phyloP scores from a whole-genome alignment of 768 basidiomycete species.

The Macrolepiota albuminosa region DNA sequence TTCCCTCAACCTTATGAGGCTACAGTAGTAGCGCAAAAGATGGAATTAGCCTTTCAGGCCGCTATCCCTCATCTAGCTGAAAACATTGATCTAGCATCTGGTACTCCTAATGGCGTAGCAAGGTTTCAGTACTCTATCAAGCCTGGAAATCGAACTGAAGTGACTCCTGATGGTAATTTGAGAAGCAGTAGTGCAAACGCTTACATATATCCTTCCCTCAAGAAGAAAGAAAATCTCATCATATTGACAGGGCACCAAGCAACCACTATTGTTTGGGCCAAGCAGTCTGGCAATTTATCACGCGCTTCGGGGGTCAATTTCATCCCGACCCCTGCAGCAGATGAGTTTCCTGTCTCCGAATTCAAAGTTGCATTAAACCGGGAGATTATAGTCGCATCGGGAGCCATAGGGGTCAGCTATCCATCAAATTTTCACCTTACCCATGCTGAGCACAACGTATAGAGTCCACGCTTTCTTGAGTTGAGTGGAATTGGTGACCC shows the following conservation, averaged over 20 bases:
- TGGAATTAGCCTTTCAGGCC: neutral
- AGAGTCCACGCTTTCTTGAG: constrained; percentile 14
- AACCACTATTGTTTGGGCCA: constrained; percentile 7
- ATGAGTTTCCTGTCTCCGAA: neutral
- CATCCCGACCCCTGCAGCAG: neutral
- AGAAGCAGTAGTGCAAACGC: constrained; percentile 14
- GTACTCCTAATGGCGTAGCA: constrained; percentile 12
- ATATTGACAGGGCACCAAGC: constrained; percentile 13
- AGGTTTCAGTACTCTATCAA: constrained; percentile 15
- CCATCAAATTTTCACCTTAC: neutral
- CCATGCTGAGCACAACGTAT: neutral
- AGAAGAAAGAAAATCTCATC: constrained; percentile 7
- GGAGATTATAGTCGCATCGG: constrained; percentile 12
- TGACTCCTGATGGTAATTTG: constrained; percentile 9
- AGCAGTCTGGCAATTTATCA: neutral
- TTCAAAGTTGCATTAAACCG: neutral
- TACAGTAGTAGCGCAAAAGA: neutral
- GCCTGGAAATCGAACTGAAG: constrained; percentile 9
- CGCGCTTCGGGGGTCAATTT: constrained; percentile 12
- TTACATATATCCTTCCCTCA: constrained; percentile 12
- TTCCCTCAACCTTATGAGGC: constrained; percentile 15
- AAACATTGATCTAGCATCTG: constrained; percentile 12
- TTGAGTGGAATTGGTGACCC: constrained; percentile 12
- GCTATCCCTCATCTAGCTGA: constrained; percentile 7
- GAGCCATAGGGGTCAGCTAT: constrained; percentile 10